phyloP scores from a whole-genome alignment of 169 alveolate genomes.

The Plasmodium sp. region DNA sequence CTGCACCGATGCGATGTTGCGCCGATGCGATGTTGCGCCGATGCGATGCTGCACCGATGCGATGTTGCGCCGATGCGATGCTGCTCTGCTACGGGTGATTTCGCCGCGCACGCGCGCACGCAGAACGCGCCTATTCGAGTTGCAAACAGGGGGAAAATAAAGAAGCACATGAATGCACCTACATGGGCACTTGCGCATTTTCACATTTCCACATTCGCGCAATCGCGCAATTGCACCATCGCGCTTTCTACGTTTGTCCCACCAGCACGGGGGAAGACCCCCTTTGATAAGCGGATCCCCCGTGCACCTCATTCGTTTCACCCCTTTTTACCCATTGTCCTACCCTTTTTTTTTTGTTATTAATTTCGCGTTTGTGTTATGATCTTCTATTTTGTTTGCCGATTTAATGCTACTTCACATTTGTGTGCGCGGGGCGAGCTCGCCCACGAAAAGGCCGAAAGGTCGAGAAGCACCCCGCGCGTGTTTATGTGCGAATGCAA shows the following conservation, averaged over 20 bases:
- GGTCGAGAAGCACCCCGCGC: background rate
- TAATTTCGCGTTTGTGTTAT: background rate
- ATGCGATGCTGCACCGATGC: no score
- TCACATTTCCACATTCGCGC: no score
- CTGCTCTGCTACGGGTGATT: background rate
- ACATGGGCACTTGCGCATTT: background rate
- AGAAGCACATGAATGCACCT: background rate
- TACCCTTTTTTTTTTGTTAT: background rate
- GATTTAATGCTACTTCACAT: background rate
- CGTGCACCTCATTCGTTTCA: background rate
- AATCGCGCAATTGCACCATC: no score
- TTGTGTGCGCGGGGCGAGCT: background rate
- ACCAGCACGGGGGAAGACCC: background rate
- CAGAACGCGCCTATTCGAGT: background rate
- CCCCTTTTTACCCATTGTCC: background rate
- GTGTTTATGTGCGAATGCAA: background rate
- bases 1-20: background rate
- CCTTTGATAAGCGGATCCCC: background rate
- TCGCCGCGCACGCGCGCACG: background rate
- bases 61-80: background rate
- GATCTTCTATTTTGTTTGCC: background rate
- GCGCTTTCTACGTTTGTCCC: background rate
- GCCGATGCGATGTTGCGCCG: no score
- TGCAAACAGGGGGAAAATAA: background rate
- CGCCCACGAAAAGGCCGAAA: background rate